Percentiles rank a stretch among this genome's conserved stretches.
Evolutionary conservation across 139 green algal species (phyloP).

Genomic region (Spirogloea muscicola): DNA sequence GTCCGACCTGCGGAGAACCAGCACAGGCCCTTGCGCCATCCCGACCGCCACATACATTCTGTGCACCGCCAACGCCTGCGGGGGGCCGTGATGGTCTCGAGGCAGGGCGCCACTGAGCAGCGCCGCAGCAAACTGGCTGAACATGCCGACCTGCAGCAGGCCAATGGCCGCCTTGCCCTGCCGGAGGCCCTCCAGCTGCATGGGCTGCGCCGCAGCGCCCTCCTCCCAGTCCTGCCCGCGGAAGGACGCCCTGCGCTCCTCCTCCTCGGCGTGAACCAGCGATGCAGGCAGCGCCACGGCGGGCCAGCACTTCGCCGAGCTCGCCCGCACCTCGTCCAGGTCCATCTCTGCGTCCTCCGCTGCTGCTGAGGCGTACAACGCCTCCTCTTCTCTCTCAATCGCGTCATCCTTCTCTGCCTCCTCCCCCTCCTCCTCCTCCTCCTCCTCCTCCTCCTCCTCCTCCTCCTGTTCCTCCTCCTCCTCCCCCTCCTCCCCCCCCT

Average conservation of each 20-base stretch:
- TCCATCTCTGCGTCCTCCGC: too few relatives aligned
- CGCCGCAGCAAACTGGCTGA: too few relatives aligned
- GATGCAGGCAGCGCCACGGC: too few relatives aligned
- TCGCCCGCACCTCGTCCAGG: too few relatives aligned
- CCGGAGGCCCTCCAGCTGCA: conserved; percentile 32
- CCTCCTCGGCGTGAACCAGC: conserved; percentile 27
- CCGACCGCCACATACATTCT: conserved; percentile 25
- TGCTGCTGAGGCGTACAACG: too few relatives aligned
- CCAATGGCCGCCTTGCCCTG: conserved; percentile 23
- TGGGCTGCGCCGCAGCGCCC: conserved; percentile 27
- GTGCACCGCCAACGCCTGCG: conserved; percentile 19
- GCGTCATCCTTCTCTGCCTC: too few relatives aligned
- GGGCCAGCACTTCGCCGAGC: too few relatives aligned
- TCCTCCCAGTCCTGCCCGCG: conserved; percentile 24
- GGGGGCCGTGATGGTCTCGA: conserved; percentile 18
- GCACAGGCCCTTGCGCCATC: conserved; percentile 15
- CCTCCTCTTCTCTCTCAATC: too few relatives aligned
- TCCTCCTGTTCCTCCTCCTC: not conserved
- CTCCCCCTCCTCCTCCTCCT: too few relatives aligned
- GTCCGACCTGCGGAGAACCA: too few relatives aligned
- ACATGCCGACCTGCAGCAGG: conserved; percentile 34
- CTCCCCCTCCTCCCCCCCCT: not conserved
- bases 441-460: too few relatives aligned
- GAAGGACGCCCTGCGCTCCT: conserved; percentile 8
- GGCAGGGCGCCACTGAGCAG: conserved; percentile 15